phyloP scores from a whole-genome alignment of 2,329 filamentous ascomycete genomes.

The Ceratocystis diversiconidia region DNA sequence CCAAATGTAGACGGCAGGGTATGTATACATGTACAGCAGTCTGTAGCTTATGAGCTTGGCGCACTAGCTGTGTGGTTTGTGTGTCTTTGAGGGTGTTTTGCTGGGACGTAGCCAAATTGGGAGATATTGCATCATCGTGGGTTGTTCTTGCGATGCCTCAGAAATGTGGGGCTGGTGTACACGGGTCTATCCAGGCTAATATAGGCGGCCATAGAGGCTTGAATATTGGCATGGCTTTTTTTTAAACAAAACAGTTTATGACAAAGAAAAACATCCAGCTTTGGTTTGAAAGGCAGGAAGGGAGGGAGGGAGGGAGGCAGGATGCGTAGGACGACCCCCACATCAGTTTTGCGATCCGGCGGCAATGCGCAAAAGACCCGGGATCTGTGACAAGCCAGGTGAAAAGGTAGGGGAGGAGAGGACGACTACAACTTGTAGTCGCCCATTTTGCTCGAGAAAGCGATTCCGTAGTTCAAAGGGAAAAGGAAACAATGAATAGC shows the following conservation, averaged over 20 bases:
- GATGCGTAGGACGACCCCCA: constrained; percentile 6
- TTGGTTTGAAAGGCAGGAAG: too few relatives aligned
- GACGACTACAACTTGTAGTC: background rate
- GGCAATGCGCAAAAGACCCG: background rate
- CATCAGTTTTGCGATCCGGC: constrained; percentile 15
- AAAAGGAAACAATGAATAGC: background rate
- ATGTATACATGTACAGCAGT: background rate
- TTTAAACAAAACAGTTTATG: background rate
- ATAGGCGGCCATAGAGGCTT: background rate
- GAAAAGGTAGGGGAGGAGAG: background rate
- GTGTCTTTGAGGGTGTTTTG: background rate
- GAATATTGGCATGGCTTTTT: background rate
- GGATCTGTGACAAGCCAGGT: background rate
- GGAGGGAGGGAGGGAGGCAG: background rate
- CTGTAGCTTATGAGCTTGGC: background rate
- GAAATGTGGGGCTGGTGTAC: constrained; percentile 8
- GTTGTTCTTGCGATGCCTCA: constrained; percentile 27
- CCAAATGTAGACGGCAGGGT: background rate
- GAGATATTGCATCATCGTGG: constrained; percentile 47
- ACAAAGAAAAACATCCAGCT: constrained; percentile 6
- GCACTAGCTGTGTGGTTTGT: background rate
- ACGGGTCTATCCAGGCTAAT: background rate
- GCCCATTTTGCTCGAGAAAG: background rate
- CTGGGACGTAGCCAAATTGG: constrained; percentile 31
- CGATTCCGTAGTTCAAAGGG: background rate